Base-by-base conservation (phyloP, 805 yeast species). In the Candida sphagnicola region DNA sequence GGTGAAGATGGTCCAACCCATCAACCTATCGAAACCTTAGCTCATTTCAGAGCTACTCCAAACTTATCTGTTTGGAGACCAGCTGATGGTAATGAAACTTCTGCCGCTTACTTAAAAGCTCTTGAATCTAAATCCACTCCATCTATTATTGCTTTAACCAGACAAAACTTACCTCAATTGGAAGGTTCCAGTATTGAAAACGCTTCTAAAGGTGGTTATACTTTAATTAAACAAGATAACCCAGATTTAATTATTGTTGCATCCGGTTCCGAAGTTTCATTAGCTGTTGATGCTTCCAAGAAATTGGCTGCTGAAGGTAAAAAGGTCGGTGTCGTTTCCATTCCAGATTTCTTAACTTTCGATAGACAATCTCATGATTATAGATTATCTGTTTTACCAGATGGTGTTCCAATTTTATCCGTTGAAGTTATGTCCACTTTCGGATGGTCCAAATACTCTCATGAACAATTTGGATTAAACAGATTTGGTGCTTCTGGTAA, bases 401-500 rank as follows among this genome's bases (percentile, higher is more conserved):
- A 90, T 62, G 95, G 93, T 57, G 80, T 85, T 40, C 98, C 98
- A 65, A 81, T 87, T 61, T 49, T 93, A 68, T 87, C 96, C 41
- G 86, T 91, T 49, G 99, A 93, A 79, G 98, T 89, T 38, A 75
- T 88, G 80, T 68, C 95, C 41, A 80, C 96, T 39, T 72, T 77
- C 54, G 96, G 96, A 42, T 93, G 99, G 99, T 74, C 82, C 56
- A 85, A 82, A 69, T 93, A 89, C 75, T 79, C 97, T 43, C 99
- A 93, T 73, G 95, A 85, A 75, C 95, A 89, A 67, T 87, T 91
- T 57, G 96, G 97, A 70, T 75, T 93, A 60, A 80, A 88, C 79
- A 80, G 87, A 73, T 93, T 93, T 62, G 99, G 99, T 78, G 93
- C 90, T 46, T 89, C 97, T 44, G 99, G 95, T 64, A 85, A 86